phyloP scores from a whole-genome alignment of 495 filamentous ascomycete species.

The Jackrogersella multiformis region DNA sequence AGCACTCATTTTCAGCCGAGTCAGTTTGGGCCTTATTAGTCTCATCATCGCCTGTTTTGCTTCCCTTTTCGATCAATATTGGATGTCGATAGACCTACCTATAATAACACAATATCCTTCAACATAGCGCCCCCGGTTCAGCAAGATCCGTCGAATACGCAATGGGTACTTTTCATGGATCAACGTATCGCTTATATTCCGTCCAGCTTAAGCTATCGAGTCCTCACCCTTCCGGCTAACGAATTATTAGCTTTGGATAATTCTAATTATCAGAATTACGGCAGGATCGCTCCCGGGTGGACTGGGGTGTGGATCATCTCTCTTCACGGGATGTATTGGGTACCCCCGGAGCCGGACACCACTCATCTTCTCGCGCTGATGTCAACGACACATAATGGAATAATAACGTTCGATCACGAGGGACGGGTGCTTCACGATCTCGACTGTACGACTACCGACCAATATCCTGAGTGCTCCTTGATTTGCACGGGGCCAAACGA shows the following conservation, averaged over 20 bases:
- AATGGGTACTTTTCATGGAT: too few species aligned
- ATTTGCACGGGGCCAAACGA: neutral
- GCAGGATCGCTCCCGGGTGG: neutral
- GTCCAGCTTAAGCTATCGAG: too few species aligned
- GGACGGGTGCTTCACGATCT: neutral
- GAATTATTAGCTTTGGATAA: neutral
- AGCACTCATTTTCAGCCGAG: too few species aligned
- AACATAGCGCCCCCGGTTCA: too few species aligned
- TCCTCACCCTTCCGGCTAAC: neutral
- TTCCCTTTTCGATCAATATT: too few species aligned
- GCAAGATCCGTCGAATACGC: too few species aligned
- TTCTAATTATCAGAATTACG: neutral
- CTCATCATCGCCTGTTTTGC: too few species aligned
- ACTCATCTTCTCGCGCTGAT: too few species aligned
- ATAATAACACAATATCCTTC: too few species aligned
- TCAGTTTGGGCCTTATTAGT: too few species aligned
- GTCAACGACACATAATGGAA: neutral
- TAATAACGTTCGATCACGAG: neutral
- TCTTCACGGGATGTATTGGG: neutral
- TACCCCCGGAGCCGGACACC: neutral
- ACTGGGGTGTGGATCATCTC: neutral
- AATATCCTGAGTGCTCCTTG: neutral
- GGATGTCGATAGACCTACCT: too few species aligned
- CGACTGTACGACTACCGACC: neutral
- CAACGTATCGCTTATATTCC: too few species aligned